Base-by-base conservation (phyloP, 208 protist genomes). In the Crithidia brevicula region DNA sequence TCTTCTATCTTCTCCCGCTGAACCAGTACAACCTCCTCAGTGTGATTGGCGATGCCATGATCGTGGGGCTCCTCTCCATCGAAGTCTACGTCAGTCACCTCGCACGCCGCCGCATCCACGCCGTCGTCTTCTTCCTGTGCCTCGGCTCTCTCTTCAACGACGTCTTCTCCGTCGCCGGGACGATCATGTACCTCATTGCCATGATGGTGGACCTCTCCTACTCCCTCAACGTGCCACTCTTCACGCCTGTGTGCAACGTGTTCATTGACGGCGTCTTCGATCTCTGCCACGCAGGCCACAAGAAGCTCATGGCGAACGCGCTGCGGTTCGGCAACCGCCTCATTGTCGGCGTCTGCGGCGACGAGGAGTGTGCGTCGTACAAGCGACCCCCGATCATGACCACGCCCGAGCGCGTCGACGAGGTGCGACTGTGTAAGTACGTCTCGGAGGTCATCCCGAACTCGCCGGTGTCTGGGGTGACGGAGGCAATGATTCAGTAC, bases 341-440 rank as follows among this genome's bases (percentile, higher is more conserved):
- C 54, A 82, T 96, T 38, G 95, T 97, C 36, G 95, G 95, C 28
- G 95, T 98, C 22, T 92, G 94, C 68, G 87, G 86, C 23, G 95
- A 98, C 46, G 90, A 93, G 57, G 90, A 96, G 57, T 94, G 86
- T 42, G 80, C 69, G 20, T 34, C 30, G 23, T 98, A 98, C 85
- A 98, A 98, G 73, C 89, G 95, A 1, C 81, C 81, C 9, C 95
- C 95, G 4, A 93, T 98, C 78, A 97, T 98, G 95, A 96, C 91
- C 9, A 85, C 76, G 7, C 78, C 85, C 38, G 95, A 98, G 79
- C 85, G 95, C 2, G 82, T 90, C 49, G 81, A 88, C 42, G 93
- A 96, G 82, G 94, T 98, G 60, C 63, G 76, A 22, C 75, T 93
- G 71, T 98, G 89, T 75, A 94, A 93, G 69, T 95, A 94, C 71